Evolutionary conservation across 805 yeast species (phyloP), one percentile per base, ranked within the genome.

Genomic region (Cyberlindnera mycetangii): DNA sequence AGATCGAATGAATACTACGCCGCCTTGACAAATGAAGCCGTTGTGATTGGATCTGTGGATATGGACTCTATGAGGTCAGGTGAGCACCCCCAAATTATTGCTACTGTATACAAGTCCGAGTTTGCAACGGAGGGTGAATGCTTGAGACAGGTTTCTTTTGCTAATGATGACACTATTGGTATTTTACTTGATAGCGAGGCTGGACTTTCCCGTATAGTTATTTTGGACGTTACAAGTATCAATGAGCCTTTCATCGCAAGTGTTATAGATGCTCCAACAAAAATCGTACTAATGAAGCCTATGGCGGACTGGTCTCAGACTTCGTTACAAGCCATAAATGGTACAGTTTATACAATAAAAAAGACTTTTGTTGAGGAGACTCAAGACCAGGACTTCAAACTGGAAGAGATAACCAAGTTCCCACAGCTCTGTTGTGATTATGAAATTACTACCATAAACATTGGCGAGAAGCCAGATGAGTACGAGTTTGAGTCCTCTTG

Each of bases 351-450:
- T 51, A 67, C 68, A 45, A 45, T 81, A 18, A 47, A 59, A 19
- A 44, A 49, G 37, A 32, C 30, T 0, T 55, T 47, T 32, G 25
- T 40, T 25, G 50, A 51, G 11, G 60, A 54, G 27, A 37, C 49
- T 15, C 45, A 51, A 12, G 64, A 70, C 55, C 30, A 56, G 11
- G 58, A 61, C 22, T 63, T 64, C 48, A 51, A 57, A 42, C 25
- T 65, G 3, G 45, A 50, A 1, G 62, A 64, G 28, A 56, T 83
- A 5, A 61, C 78, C 2, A 70, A 71, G 45, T 81, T 89, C 50
- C 90, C 92, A 1, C 85, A 78, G 56, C 66, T 86, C 21, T 88
- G 95, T 56, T 75, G 75, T 42, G 84, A 73, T 49, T 76, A 70
- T 51, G 79, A 77, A 53, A 75, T 81, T 2, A 68, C 72, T 12